Percentiles rank a stretch among this genome's conserved stretches.
Conservation (phyloP, 257 asterid species). For the Agastache rugosa region DNA sequence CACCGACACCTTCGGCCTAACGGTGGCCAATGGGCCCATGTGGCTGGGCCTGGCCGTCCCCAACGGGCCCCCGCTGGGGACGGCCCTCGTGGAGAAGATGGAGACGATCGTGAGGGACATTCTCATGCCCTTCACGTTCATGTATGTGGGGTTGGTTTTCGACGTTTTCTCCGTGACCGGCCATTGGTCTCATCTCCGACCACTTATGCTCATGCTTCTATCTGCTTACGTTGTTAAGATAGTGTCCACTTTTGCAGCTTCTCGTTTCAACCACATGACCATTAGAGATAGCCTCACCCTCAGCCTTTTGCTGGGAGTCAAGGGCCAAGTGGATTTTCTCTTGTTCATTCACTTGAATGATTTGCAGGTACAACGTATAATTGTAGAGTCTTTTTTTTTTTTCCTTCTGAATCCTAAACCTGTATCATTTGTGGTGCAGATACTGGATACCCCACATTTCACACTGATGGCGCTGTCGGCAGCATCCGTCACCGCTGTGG, state of each 20-base stretch:
- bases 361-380: slow-evolving; percentile 34
- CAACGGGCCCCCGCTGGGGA: slow-evolving; percentile 80
- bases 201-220: slow-evolving; percentile 53
- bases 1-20: slow-evolving; percentile 61
- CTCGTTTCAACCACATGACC: slow-evolving; percentile 52
- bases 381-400: no score
- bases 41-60: slow-evolving; percentile 92
- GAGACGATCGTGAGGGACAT: slow-evolving; percentile 63
- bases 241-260: slow-evolving; percentile 42
- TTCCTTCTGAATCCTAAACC: no score
- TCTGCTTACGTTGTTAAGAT: slow-evolving; percentile 46
- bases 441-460: slow-evolving; percentile 52
- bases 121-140: slow-evolving; percentile 65
- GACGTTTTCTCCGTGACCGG: slow-evolving; percentile 48
- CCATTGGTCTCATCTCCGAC: slow-evolving; percentile 57
- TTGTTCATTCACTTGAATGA: slow-evolving; percentile 69
- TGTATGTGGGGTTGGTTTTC: slow-evolving; percentile 58
- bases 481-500: slow-evolving; percentile 44
- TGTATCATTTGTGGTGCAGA: slow-evolving; percentile 14
- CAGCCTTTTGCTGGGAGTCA: slow-evolving; percentile 58
- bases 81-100: slow-evolving; percentile 65
- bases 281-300: slow-evolving; percentile 71
- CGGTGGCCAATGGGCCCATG: slow-evolving; percentile 70
- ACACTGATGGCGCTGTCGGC: slow-evolving; percentile 61
- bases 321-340: slow-evolving; percentile 78